Base-by-base conservation (phyloP, 768 basidiomycete species). In the Suillus subaureus region DNA sequence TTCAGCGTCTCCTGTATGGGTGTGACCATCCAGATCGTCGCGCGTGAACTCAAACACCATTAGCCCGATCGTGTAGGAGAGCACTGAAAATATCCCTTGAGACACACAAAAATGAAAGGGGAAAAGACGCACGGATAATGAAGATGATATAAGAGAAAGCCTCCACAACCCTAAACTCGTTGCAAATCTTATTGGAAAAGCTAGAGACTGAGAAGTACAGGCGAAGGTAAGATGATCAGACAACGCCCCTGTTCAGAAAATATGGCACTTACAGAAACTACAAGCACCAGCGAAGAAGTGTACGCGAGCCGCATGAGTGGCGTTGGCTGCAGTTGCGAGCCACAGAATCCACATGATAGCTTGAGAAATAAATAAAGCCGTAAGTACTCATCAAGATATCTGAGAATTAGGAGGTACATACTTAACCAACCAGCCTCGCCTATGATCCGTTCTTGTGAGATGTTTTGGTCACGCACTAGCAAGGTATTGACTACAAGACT, bases 281-380 rank as follows among this genome's bases (percentile, higher is more conserved):
- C 73, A 66, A 6, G 64, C 70, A 16, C 63, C 51, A 5, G 64
- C 28, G 60, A 70, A 71, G 43, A 9, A 47, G 21, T 55, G 3
- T 7, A 1, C 7, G 8, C 21, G 57, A 2, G 40, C 13, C 12
- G 66, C 33, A 13, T 18, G 39, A 15, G 72, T 77, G 4, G 79
- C 61, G 28, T 75, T 66, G 2, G 72, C 77, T 11, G 67, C 82
- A 33, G 74, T 69, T 6, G 79, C 73, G 37, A 83, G 73, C 82
- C 79, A 83, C 33, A 83, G 67, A 35, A 81, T 61, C 71, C 75
- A 79, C 42, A 83, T 72, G 49, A 79, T 7, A n/a, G 63, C 79
- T 79, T 64, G 13, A 13, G 6, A 47, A 6, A 55, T 3, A 64
- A 37, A 49, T 1, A 4, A 16, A 8, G 6, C n/a, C 16, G 23